Evolutionary conservation across 1,284 basidiomycete genomes (phyloP), one percentile per base, ranked within the genome.

Genomic region (Heterobasidion irregulare): DNA sequence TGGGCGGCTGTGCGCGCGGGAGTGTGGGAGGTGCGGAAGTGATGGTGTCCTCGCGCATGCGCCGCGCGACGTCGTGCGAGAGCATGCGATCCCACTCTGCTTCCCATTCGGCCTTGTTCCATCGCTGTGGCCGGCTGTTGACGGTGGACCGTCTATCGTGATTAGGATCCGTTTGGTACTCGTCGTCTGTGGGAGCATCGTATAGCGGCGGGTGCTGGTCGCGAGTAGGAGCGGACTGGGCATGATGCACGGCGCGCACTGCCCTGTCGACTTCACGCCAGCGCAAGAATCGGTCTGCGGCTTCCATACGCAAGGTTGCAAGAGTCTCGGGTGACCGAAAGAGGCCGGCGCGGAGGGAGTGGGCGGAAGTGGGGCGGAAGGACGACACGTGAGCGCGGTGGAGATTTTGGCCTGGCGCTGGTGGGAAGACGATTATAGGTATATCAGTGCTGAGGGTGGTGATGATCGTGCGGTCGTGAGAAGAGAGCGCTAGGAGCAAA

Each of bases 221-320:
- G 19, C 51, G 13, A 62, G 54, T 41, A 34, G 32, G 10, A 38
- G 16, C 26, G 53, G 53, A 4, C 47, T 46, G 41, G 48, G 61
- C 44, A 52, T 54, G 43, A 52, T 47, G 48, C 36, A 75, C 66
- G 50, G 63, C 63, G 54, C 68, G 68, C 13, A 79, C 75, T 6
- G 76, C 75, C 36, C 75, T 72, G 61, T 86, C 82, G 34, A 84
- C 76, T 63, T 86, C 84, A 47, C 82, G 72, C 86, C 85, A 88
- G 38, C 77, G 75, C 56, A 88, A 64, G 66, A 86, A 88, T n/a
- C 85, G 76, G 51, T 84, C 81, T 0, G 80, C 75, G 1, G 82
- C 82, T 63, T 88, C 85, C n/a, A 68, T 69, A 34, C 85, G 76
- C 48, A 88, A 70, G 1, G 72, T 63, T 0, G 74, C 70, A 15